Percentiles rank a stretch among this genome's conserved stretches.
Conservation (phyloP, 2,329 filamentous ascomycete genomes). For the Mycosphaerelloides madeirae region DNA sequence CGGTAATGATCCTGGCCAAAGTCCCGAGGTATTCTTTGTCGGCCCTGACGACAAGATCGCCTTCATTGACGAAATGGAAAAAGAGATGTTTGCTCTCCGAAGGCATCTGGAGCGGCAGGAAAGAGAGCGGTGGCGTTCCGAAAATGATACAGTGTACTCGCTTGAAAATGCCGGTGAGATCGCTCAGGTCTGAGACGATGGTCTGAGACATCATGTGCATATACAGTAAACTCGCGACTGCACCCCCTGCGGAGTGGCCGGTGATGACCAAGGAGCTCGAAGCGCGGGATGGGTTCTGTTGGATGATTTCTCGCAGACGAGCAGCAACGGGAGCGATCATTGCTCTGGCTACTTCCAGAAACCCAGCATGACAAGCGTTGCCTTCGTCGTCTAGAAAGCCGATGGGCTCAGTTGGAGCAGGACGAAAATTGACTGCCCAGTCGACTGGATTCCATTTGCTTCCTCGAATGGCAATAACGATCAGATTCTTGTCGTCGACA, state of each 20-base stretch:
- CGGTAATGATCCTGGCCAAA: constrained; percentile 65
- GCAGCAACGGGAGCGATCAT: constrained; percentile 71
- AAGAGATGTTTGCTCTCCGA: constrained; percentile 62
- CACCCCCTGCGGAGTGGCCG: constrained; percentile 80
- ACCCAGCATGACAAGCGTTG: constrained; percentile 77
- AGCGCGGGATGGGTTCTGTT: constrained; percentile 64
- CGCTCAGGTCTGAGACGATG: constrained; percentile 63
- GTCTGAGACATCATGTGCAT: constrained; percentile 69
- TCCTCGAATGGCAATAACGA: constrained; percentile 80
- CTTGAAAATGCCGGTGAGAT: constrained; percentile 66
- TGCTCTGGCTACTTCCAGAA: constrained; percentile 67
- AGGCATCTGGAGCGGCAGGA: constrained; percentile 63
- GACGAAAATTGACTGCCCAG: constrained; percentile 78
- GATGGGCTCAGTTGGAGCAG: constrained; percentile 58
- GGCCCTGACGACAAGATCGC: constrained; percentile 72
- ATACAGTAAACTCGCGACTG: constrained; percentile 74
- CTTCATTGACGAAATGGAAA: constrained; percentile 77
- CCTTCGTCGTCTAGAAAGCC: constrained; percentile 72
- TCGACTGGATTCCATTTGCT: constrained; percentile 71
- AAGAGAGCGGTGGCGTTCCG: constrained; percentile 72
- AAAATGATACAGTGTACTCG: constrained; percentile 81
- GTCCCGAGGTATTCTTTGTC: constrained; percentile 72
- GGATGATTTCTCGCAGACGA: constrained; percentile 62
- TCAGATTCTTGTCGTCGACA: constrained; percentile 70
- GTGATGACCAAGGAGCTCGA: constrained; percentile 73